Evolutionary conservation across 805 yeast species (phyloP).

Genomic region (Metschnikowia lunata): DNA sequence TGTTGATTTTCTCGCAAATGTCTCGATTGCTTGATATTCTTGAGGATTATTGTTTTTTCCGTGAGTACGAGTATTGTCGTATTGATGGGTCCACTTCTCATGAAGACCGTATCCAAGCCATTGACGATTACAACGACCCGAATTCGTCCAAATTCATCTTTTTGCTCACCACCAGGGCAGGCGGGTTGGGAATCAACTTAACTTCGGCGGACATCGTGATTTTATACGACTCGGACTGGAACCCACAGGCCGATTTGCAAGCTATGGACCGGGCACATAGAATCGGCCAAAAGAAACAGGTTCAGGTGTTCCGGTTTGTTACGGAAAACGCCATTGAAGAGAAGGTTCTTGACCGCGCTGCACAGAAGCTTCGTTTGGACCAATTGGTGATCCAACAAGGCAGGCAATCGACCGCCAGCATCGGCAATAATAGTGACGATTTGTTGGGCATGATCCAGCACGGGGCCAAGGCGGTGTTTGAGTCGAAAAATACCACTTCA

Average conservation of each 20-base stretch:
- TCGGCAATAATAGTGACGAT: conserved; percentile 74
- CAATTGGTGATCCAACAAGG: conserved; percentile 94
- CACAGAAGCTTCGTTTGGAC: conserved; percentile 87
- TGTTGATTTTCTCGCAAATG: conserved; percentile 91
- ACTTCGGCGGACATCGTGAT: conserved; percentile 90
- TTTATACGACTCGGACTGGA: conserved; percentile 92
- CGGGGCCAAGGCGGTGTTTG: conserved; percentile 89
- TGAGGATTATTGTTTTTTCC: conserved; percentile 85
- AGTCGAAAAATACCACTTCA: conserved; percentile 31
- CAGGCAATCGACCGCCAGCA: conserved; percentile 36
- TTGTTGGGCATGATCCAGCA: conserved; percentile 92
- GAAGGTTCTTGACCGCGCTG: conserved; percentile 92
- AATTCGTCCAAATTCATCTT: conserved; percentile 80
- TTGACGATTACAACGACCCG: conserved; percentile 85
- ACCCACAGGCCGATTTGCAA: conserved; percentile 95
- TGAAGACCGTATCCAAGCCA: conserved; percentile 87
- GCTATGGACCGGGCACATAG: conserved; percentile 99
- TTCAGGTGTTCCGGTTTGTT: conserved; percentile 84
- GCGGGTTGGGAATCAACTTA: conserved; percentile 91
- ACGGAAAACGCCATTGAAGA: conserved; percentile 96
- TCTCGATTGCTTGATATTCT: conserved; percentile 81
- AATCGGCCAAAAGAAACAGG: conserved; percentile 96
- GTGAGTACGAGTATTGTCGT: conserved; percentile 83
- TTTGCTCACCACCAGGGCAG: conserved; percentile 89
- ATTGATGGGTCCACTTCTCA: conserved; percentile 93